Conservation (phyloP, 495 filamentous ascomycete species). For the Penicillium turbatum region DNA sequence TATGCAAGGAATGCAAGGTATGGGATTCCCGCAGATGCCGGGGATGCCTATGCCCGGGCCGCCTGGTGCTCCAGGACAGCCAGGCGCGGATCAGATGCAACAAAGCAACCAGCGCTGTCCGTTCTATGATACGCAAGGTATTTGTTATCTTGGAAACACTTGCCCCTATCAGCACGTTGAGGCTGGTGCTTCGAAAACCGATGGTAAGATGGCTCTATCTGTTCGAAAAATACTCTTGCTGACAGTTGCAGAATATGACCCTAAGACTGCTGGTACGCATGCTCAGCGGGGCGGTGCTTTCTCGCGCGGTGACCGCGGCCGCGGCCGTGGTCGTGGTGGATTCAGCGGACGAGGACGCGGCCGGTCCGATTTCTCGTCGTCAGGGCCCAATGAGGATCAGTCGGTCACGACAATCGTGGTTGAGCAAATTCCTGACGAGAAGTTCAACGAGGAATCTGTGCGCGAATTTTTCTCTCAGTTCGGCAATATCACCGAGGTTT, state of each 20-base stretch:
- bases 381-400: constrained; percentile 69
- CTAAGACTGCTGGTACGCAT: constrained; percentile 57
- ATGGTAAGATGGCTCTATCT: constrained; percentile 39
- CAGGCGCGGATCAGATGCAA: constrained; percentile 29
- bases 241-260: constrained; percentile 72
- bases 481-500: constrained; percentile 67
- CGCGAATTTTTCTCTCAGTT: constrained; percentile 81
- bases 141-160: constrained; percentile 68
- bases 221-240: constrained; percentile 9
- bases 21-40: constrained; percentile 58
- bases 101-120: constrained; percentile 60
- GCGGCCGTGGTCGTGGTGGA: constrained; percentile 47
- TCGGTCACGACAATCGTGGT: constrained; percentile 80
- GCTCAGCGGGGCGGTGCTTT: constrained; percentile 22
- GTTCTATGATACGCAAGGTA: constrained; percentile 86
- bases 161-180: constrained; percentile 86
- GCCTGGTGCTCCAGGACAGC: constrained; percentile 28
- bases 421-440: constrained; percentile 87
- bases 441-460: constrained; percentile 69
- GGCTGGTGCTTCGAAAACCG: constrained; percentile 45
- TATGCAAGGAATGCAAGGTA: constrained; percentile 68
- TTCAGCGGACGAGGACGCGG: constrained; percentile 48
- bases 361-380: constrained; percentile 67
- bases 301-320: constrained; percentile 41
- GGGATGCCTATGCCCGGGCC: constrained; percentile 48